Evolutionary conservation across 305 asterid species (phyloP), one percentile per base, ranked within the genome.

Genomic region (Fraxinus greggii): DNA sequence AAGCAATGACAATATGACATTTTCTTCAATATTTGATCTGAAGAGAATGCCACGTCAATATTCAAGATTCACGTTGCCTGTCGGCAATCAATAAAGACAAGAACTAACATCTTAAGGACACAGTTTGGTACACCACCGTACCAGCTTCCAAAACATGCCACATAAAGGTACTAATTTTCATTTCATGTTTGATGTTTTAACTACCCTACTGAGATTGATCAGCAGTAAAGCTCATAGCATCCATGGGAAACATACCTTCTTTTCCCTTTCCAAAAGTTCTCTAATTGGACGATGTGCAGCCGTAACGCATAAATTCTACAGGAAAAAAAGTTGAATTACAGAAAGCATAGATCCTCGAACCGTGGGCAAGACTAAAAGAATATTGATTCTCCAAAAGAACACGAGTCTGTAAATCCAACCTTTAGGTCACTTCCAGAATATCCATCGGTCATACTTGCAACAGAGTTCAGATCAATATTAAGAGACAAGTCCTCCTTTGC

Each of bases 371-470:
- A 28, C 4, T 59, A 21, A 28, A 67, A 67, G 31, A 59, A 67
- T 48, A 67, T 10, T 67, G 33, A 12, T 67, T 26, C 38, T 69
- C 75, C 10, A 69, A 69, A 17, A 29, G 75, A 29, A 75, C 80
- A 9, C 2, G 54, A 82, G 75, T 45, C 67, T 19, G n/a, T n/a
- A 82, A 33, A 63, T 70, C 84, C 12, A 82, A 90, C 93, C 93
- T 88, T 90, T 32, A 90, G 91, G 87, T 90, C 93, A 35, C 93
- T 90, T 85, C 93, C 93, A 9, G 93, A 90, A 86, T 90, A 90
- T 45, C 93, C 93, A 56, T 88, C 91, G 12, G 93, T 88, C 91
- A 90, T 88, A 77, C 82, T 87, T n/a, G 91, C 91, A 42, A 90
- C 86, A 7, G 91, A 77, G 51, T 88, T 88, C 67, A 90, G 78